Evolutionary conservation across 441 rosid genomes (phyloP), one percentile per base, ranked within the genome.

Genomic region (Aquilaria agallochum): DNA sequence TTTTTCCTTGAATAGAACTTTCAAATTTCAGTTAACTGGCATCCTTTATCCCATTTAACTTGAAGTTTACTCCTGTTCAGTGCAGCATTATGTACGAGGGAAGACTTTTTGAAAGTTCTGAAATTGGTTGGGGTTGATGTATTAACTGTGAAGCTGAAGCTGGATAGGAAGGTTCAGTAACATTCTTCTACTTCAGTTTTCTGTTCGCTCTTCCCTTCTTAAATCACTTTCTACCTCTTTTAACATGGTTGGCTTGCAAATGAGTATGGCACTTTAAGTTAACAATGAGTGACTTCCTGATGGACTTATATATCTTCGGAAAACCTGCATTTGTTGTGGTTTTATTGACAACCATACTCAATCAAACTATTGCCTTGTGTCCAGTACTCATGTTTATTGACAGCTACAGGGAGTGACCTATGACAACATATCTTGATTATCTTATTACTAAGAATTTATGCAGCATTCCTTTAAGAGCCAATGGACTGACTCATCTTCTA

Each of bases 91-190:
- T 59, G 55, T 77, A 64, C 77, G 9, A 67, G 74, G 56, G 87
- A 80, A 64, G 95, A 88, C 68, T 88, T 85, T 74, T 65, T 77
- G 59, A 88, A 72, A 70, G 86, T 81, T 48, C 55, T 78, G 79
- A 83, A 83, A 70, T 70, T 85, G 71, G 71, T 71, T 12, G 63
- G 72, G 32, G 60, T 83, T 58, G 87, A 85, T 50, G 72, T 77
- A 27, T 68, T 83, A 64, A 59, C 76, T 12, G 69, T 75, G 54
- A 81, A 81, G 78, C 78, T 83, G 53, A 32, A 57, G 57, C 72
- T 83, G 31, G 90, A 83, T 75, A 70, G 55, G 57, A 83, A 87
- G 86, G 94, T 76, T 50, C 14, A 50, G 50, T 2, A 42, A 33
- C n/a, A 32, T 11, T 46, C 34, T 47, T 14, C 14, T 55, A n/a